These are phyloP conservation scores for Gracilaria gracilis DNA, from an alignment of 23 red algal genomes.

Conservation along the genomic window DNA sequence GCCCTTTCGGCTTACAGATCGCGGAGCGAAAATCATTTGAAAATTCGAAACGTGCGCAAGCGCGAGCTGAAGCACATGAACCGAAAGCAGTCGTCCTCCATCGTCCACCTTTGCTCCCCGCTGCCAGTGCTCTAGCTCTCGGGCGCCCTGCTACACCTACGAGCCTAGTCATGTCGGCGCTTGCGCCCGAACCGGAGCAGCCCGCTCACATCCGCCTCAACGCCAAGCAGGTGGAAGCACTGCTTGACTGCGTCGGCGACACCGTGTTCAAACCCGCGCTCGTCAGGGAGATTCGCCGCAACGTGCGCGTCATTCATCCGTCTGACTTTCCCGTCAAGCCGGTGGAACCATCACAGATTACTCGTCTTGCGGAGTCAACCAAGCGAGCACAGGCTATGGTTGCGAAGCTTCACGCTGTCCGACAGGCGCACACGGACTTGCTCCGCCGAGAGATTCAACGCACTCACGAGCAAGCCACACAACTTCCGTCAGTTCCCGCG, in stretches of 20 bases:
- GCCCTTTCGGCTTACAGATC: background rate
- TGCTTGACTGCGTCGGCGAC: background rate
- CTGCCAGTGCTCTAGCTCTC: no score
- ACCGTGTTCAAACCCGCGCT: background rate
- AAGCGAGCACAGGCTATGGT: constrained; percentile 1
- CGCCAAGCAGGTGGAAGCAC: background rate
- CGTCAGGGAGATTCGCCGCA: constrained; percentile 28
- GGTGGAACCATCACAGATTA: background rate
- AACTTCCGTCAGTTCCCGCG: background rate
- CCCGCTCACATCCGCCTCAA: constrained; percentile 17
- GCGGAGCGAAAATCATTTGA: background rate
- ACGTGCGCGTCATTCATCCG: constrained; percentile 46
- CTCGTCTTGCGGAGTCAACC: background rate
- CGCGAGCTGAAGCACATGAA: background rate
- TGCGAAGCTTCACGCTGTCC: background rate
- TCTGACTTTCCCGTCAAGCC: constrained; percentile 12
- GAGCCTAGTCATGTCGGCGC: background rate
- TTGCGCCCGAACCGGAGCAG: constrained; percentile 22
- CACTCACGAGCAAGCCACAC: constrained; percentile 6
- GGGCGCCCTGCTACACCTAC: no score
- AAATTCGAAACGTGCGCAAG: background rate
- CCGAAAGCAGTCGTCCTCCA: background rate
- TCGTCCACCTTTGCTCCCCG: no score
- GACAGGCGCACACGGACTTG: background rate
- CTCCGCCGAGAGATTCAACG: constrained; percentile 7